phyloP scores from a whole-genome alignment of 129 eudicot genomes.

The Gnaphalium uliginosum region DNA sequence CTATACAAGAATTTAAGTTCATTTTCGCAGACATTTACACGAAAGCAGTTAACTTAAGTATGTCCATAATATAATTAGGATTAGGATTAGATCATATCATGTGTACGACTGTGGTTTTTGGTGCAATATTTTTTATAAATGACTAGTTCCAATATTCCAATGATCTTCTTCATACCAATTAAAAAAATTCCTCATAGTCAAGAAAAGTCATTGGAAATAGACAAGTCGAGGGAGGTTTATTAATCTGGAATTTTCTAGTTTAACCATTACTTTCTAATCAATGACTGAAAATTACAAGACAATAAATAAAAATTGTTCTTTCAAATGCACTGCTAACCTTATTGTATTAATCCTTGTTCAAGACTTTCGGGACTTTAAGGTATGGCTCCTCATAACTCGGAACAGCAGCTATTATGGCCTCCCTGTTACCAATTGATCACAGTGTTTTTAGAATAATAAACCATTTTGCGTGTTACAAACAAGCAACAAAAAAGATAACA shows the following conservation, averaged over 20 bases:
- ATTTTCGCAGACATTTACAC: background rate
- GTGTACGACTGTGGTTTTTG: background rate
- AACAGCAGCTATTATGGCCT: slow-evolving; percentile 66
- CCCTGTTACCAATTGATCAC: slow-evolving; percentile 45
- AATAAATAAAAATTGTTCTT: background rate
- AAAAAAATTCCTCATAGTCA: background rate
- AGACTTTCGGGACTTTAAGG: slow-evolving; percentile 85
- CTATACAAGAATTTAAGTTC: background rate
- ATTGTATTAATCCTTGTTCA: slow-evolving; percentile 66
- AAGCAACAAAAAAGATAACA: background rate
- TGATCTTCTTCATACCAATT: background rate
- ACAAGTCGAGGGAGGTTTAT: background rate
- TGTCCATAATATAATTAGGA: too few relatives aligned
- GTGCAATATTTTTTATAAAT: background rate
- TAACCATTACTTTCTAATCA: background rate
- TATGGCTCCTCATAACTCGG: slow-evolving; percentile 78
- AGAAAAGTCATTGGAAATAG: background rate
- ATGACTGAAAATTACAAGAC: background rate
- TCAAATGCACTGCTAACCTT: slow-evolving; percentile 15
- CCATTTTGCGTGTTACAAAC: background rate
- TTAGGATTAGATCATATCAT: background rate
- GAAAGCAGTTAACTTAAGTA: background rate
- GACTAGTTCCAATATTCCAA: slow-evolving; percentile 4
- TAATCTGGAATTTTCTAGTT: background rate
- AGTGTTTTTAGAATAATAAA: slow-evolving; percentile 9